These are phyloP conservation scores for Lyophyllum semitale DNA, from an alignment of 768 basidiomycete genomes.

Conservation along the genomic window DNA sequence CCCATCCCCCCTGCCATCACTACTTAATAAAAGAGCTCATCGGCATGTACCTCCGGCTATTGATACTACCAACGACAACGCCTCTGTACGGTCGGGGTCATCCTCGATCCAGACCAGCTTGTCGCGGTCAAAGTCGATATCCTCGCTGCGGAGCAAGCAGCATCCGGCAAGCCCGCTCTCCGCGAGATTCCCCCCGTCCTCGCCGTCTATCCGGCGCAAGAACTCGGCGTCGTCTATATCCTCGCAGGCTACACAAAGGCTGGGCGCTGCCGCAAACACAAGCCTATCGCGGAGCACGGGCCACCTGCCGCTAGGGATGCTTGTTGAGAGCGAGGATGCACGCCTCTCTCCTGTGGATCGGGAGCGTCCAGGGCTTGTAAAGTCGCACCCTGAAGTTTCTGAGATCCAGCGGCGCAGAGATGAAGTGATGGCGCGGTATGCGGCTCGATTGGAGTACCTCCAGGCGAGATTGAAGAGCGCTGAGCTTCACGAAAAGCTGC, in stretches of 20 bases:
- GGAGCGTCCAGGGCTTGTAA: slow-evolving; percentile 22
- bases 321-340: slow-evolving; percentile 18
- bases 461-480: slow-evolving; percentile 76
- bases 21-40: slow-evolving; percentile 9
- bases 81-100: slow-evolving; percentile 44
- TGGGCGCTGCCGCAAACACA: slow-evolving; percentile 38
- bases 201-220: slow-evolving; percentile 40
- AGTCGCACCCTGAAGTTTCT: slow-evolving; percentile 46
- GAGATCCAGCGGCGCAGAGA: slow-evolving; percentile 67
- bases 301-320: slow-evolving; percentile 40
- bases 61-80: slow-evolving; percentile 33
- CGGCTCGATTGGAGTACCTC: slow-evolving; percentile 71
- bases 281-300: slow-evolving; percentile 41
- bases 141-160: slow-evolving; percentile 25
- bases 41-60: slow-evolving; percentile 8
- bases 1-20: slow-evolving; percentile 18
- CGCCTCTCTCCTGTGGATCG: slow-evolving; percentile 13
- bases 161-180: slow-evolving; percentile 30
- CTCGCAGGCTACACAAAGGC: slow-evolving; percentile 38
- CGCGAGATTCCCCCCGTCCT: slow-evolving; percentile 23
- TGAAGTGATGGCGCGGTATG: slow-evolving; percentile 70
- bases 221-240: slow-evolving; percentile 56
- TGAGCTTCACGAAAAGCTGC: slow-evolving; percentile 58
- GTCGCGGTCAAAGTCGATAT: slow-evolving; percentile 44
- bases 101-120: slow-evolving; percentile 42